These are phyloP conservation scores for Pleurotus cornucopiae DNA, from an alignment of 768 basidiomycete genomes.

Conservation along the genomic window DNA sequence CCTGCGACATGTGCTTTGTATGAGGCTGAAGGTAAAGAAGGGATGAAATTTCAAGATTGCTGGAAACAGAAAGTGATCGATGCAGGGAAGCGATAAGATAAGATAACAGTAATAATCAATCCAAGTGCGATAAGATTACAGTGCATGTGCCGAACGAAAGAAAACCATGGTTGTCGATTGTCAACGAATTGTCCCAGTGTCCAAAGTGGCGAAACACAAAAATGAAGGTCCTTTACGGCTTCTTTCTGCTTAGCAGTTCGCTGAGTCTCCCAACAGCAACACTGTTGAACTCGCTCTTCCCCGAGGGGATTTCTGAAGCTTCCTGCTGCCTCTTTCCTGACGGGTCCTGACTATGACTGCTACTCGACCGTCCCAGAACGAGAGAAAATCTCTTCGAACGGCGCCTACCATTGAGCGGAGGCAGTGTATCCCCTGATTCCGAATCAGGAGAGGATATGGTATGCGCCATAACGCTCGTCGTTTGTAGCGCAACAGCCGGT, in stretches of 20 bases:
- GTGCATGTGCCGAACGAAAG: too few relatives aligned
- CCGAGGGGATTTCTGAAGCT: constrained; percentile 13
- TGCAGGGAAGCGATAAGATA: not conserved
- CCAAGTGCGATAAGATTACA: too few relatives aligned
- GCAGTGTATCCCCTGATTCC: not conserved
- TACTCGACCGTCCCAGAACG: constrained; percentile 38
- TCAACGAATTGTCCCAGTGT: too few relatives aligned
- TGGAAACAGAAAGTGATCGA: constrained; percentile 19
- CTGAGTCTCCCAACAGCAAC: constrained; percentile 51
- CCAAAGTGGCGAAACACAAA: too few relatives aligned
- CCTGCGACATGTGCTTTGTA: constrained; percentile 21
- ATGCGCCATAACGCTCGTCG: constrained; percentile 63
- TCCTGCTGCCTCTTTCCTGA: constrained; percentile 34
- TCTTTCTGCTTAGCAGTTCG: constrained; percentile 45
- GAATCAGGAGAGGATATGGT: constrained; percentile 27
- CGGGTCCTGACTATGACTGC: constrained; percentile 6
- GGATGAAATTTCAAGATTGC: not conserved
- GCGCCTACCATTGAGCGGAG: constrained; percentile 8
- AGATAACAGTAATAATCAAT: too few relatives aligned
- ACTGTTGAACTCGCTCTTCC: constrained; percentile 30
- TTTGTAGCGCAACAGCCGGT: constrained; percentile 74
- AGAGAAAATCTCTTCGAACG: constrained; percentile 54
- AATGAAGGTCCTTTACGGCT: not conserved
- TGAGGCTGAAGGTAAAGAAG: not conserved
- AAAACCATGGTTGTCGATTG: too few relatives aligned